Evolutionary conservation across 495 filamentous ascomycete species (phyloP), one percentile per base, ranked within the genome.

Genomic region (Xylaria acuta): DNA sequence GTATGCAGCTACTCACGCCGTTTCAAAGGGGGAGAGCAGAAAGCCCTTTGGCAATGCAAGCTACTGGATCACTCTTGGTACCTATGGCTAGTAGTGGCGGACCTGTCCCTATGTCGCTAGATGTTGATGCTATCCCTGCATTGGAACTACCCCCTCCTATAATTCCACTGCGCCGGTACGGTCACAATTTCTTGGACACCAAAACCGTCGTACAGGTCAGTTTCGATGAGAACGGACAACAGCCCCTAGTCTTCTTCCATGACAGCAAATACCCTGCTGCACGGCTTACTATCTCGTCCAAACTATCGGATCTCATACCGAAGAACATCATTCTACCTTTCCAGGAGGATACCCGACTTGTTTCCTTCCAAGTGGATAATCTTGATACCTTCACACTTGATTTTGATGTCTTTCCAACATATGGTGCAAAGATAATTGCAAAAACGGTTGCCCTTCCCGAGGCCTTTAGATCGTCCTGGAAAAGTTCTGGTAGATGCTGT

Each of bases 391-490:
- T 99, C 80, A 88, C 93, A 40, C 92, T 99, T 74, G 96, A 99
- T 81, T 97, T 98, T 79, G 97, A 98, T 78, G 93, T 99, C 60
- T 99, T 95, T 81, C 96, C 96, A 12, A 97, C 97, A 0, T 98
- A 98, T 78, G 96, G 96, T 60, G 95, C 94, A 20, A 97, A 95
- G 82, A 93, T 98, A 53, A 97, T 98, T 78, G 97, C 96, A 14
- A 95, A 96, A 81, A 95, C 93, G 25, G 94, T 97, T 64, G 96
- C 94, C 36, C 87, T 97, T 51, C 93, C 97, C 6, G 91, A 89
- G 70, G 90, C 94, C 7, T 98, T 99, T 82, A 87, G 87, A 18
- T 90, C 91, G 18, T 86, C 89, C 65, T 80, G 85, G 30, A 92
- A 90, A 72, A 94, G 92, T 81, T 92, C 93, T 2, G 95, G 94